Evolutionary conservation across 495 filamentous ascomycete species (phyloP), one percentile per base, ranked within the genome.

Genomic region (Tuber aestivum): DNA sequence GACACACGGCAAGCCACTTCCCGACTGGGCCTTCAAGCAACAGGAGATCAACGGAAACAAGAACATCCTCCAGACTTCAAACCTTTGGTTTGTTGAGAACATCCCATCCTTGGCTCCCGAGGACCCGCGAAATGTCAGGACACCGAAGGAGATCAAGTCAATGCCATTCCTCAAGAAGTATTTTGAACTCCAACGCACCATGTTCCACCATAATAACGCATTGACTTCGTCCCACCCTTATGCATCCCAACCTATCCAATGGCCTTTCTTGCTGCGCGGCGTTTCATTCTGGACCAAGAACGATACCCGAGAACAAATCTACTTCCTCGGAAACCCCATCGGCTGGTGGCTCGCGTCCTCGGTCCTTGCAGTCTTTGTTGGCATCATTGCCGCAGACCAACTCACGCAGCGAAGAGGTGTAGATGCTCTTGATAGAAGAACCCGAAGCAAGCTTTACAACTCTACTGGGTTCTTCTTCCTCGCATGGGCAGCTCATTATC

Each of bases 11-110:
- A 94, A 89, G 44, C 93, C 95, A 32, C 90, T 99, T 23, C 95
- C 95, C 1, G 95, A 99, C 23, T 99, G 95, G 95, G 95, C 88
- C 42, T 94, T 90, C 85, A 96, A 97, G 84, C 95, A 99, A 82
- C 94, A 96, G 77, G 95, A 99, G 84, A 97, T 99, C 86, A 99
- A 99, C 83, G 95, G 95, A 72, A 99, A 99, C 89, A 99, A 99
- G 89, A 97, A 97, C 84, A 85, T 96, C 71, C 87, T 89, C 69
- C 93, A 97, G 80, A 88, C 89, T 82, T 97, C 93, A 84, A 99
- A 99, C 83, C 87, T 97, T 78, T 99, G 95, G 95, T 92, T 90
- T 79, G 91, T 94, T 14, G 95, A 99, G 74, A 92, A 95, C 77
- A 93, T 98, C 72, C 91, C 93, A 20, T 94, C 92, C 20, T 85